Percentiles rank a stretch among this genome's conserved stretches.
phyloP scores from a whole-genome alignment of 2,329 filamentous ascomycete genomes.

The Ilyonectria sp. region DNA sequence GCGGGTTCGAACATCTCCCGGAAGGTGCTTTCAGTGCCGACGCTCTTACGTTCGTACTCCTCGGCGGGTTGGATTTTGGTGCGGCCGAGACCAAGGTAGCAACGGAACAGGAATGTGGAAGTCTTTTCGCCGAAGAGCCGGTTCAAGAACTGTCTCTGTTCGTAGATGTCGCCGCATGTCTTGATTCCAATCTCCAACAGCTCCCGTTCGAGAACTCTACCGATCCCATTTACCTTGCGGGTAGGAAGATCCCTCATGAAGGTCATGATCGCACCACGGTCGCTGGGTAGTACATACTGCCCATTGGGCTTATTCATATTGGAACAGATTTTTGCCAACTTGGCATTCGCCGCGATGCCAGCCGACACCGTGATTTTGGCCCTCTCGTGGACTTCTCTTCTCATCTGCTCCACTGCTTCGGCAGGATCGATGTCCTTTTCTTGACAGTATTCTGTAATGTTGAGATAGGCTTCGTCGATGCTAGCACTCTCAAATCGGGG shows the following conservation, averaged over 20 bases:
- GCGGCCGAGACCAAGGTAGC: slow-evolving; percentile 87
- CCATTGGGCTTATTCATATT: slow-evolving; percentile 98
- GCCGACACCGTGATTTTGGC: slow-evolving; percentile 92
- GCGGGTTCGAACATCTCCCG: slow-evolving; percentile 79
- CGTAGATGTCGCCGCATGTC: slow-evolving; percentile 90
- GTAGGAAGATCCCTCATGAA: slow-evolving; percentile 91
- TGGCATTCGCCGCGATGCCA: slow-evolving; percentile 93
- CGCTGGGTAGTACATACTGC: slow-evolving; percentile 82
- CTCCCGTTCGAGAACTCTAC: slow-evolving; percentile 92
- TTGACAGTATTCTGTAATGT: slow-evolving; percentile 89
- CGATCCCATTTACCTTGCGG: slow-evolving; percentile 95
- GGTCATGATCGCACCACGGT: slow-evolving; percentile 81
- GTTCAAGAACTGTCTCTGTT: slow-evolving; percentile 79
- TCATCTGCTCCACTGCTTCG: slow-evolving; percentile 83
- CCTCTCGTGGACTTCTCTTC: slow-evolving; percentile 80
- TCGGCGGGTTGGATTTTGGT: slow-evolving; percentile 89
- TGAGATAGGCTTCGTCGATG: slow-evolving; percentile 96
- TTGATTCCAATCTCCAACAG: slow-evolving; percentile 89
- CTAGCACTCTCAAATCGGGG: slow-evolving; percentile 92
- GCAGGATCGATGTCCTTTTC: slow-evolving; percentile 78
- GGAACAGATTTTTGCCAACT: slow-evolving; percentile 94
- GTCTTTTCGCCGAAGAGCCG: slow-evolving; percentile 93
- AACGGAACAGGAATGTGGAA: slow-evolving; percentile 87
- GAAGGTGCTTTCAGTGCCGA: slow-evolving; percentile 95
- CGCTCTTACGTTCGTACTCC: slow-evolving; percentile 91